Conservation (phyloP, 345 rosid genomes). For the Adansonia digitata region DNA sequence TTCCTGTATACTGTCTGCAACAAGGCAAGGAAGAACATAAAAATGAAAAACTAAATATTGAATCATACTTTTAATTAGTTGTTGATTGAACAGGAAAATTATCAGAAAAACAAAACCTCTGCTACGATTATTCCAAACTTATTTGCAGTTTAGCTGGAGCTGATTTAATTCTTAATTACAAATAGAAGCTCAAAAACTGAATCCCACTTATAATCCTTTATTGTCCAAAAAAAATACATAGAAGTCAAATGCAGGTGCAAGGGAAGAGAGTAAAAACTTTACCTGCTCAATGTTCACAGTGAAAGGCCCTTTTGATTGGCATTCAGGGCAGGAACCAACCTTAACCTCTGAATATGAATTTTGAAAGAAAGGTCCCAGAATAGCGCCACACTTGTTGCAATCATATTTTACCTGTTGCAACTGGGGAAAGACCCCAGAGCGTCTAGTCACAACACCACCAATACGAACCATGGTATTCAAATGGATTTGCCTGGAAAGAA, state of each 20-base stretch:
- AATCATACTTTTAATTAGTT: neutral
- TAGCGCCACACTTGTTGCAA: slow-evolving; percentile 89
- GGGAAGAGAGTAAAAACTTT: slow-evolving; percentile 1
- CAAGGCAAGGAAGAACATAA: slow-evolving; percentile 10
- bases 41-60: neutral
- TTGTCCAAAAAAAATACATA: neutral
- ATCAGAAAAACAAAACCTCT: neutral
- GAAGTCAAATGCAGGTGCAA: slow-evolving; percentile 2
- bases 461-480: slow-evolving; percentile 96
- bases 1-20: slow-evolving; percentile 92
- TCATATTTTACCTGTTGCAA: slow-evolving; percentile 97
- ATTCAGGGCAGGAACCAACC: slow-evolving; percentile 97
- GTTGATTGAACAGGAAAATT: neutral
- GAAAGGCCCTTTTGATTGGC: slow-evolving; percentile 97
- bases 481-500: slow-evolving; percentile 77
- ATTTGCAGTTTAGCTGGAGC: neutral
- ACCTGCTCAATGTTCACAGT: slow-evolving; percentile 96
- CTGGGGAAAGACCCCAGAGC: slow-evolving; percentile 98
- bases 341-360: slow-evolving; percentile 97
- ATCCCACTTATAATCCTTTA: neutral
- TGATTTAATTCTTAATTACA: neutral
- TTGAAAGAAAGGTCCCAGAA: slow-evolving; percentile 93
- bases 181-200: neutral
- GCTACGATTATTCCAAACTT: neutral
- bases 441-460: slow-evolving; percentile 97